Percentiles rank a stretch among this genome's conserved stretches.
Conservation (phyloP, 495 filamentous ascomycete genomes). For the Lasiosphaeria ovina region DNA sequence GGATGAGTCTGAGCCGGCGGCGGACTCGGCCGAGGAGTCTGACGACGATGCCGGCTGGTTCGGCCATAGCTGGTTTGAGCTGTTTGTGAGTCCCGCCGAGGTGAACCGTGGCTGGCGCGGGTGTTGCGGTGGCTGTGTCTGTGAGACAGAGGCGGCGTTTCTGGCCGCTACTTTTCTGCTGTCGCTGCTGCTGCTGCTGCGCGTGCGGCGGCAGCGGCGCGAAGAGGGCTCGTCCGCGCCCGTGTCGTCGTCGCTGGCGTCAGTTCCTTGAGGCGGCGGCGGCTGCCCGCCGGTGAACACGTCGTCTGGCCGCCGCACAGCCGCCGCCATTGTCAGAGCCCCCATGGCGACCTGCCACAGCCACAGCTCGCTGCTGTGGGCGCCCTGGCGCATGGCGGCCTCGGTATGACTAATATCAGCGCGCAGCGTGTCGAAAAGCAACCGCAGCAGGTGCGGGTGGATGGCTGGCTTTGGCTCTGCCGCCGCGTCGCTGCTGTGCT, state of each 20-base stretch:
- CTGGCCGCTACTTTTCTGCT: background rate
- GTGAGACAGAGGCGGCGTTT: too few relatives aligned
- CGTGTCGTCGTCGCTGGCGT: background rate
- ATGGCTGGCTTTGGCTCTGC: background rate
- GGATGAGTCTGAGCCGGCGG: too few relatives aligned
- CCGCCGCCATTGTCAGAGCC: background rate
- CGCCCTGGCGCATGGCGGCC: slow-evolving; percentile 21
- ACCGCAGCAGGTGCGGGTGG: slow-evolving; percentile 14
- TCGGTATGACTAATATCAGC: slow-evolving; percentile 23
- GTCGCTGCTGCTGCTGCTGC: background rate
- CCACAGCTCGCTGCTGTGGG: slow-evolving; percentile 22
- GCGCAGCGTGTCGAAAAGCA: slow-evolving; percentile 19
- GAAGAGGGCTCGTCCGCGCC: background rate
- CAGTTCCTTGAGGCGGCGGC: background rate
- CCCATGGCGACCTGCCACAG: background rate
- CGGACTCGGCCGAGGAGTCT: too few relatives aligned
- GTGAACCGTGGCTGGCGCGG: too few relatives aligned
- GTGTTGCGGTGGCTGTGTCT: too few relatives aligned
- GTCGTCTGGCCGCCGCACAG: background rate
- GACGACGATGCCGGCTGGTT: too few relatives aligned
- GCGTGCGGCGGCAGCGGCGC: background rate
- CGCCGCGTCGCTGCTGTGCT: background rate
- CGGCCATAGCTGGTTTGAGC: too few relatives aligned
- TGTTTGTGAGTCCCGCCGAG: too few relatives aligned
- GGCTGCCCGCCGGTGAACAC: background rate